Conservation (phyloP, 768 basidiomycete genomes). For the Tephrocybe sp. region DNA sequence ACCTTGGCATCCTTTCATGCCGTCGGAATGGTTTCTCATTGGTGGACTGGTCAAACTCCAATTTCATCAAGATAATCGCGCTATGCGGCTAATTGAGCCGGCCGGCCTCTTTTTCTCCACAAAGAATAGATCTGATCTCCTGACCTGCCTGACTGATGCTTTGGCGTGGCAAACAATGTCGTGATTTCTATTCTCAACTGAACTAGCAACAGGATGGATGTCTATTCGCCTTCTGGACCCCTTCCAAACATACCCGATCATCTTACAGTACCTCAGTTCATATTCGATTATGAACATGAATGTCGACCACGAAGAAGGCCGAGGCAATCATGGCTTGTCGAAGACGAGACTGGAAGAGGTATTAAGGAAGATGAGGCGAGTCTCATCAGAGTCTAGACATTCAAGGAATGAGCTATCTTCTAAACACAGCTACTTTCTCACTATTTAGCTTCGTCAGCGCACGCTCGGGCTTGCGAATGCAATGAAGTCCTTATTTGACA, state of each 20-base stretch:
- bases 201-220: constrained; percentile 21
- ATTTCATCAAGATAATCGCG: too few species aligned
- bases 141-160: too few species aligned
- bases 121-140: too few species aligned
- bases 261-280: constrained; percentile 52
- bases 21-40: too few species aligned
- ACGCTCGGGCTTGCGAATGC: constrained; percentile 50
- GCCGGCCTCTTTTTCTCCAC: too few species aligned
- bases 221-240: constrained; percentile 25
- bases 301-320: constrained; percentile 34
- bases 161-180: too few species aligned
- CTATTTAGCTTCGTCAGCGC: constrained; percentile 46
- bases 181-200: not conserved
- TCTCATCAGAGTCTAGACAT: too few species aligned
- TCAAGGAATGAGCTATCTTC: too few species aligned
- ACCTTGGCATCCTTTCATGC: too few species aligned
- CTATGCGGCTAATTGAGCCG: too few species aligned
- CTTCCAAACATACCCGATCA: constrained; percentile 49
- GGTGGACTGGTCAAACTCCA: too few species aligned
- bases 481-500: constrained; percentile 38
- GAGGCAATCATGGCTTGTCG: constrained; percentile 45
- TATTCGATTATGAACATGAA: constrained; percentile 46
- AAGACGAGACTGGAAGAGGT: constrained; percentile 45
- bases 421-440: too few species aligned
- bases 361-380: constrained; percentile 41